Evolutionary conservation across 345 rosid species (phyloP).

Genomic region (Aquilaria sinensis): DNA sequence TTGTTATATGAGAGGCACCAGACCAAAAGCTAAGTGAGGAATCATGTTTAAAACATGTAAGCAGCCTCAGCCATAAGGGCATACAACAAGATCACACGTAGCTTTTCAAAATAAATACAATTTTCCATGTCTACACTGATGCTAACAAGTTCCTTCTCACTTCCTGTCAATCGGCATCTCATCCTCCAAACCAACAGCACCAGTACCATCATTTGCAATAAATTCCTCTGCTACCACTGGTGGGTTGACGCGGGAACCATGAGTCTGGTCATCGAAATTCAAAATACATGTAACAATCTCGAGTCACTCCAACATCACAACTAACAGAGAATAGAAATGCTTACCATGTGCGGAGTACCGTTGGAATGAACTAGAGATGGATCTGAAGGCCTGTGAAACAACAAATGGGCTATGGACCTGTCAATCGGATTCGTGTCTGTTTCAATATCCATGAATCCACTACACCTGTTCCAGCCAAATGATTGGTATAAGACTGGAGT

Average conservation of each 20-base stretch:
- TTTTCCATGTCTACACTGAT: neutral
- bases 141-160: neutral
- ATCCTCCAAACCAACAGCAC: neutral
- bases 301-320: conserved; percentile 1
- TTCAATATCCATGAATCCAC: conserved; percentile 65
- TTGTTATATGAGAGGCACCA: neutral
- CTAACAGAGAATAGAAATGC: neutral
- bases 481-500: neutral
- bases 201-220: conserved; percentile 22
- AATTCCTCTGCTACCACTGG: conserved; percentile 32
- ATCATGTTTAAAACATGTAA: neutral
- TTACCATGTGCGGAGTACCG: conserved; percentile 42
- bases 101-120: conserved; percentile 6
- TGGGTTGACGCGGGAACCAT: conserved; percentile 36
- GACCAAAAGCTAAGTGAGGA: neutral
- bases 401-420: conserved; percentile 83
- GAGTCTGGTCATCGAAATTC: conserved; percentile 31
- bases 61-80: neutral
- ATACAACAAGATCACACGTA: conserved; percentile 1
- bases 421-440: conserved; percentile 93
- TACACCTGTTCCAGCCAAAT: conserved; percentile 39
- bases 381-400: conserved; percentile 85
- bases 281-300: neutral
- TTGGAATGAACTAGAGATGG: conserved; percentile 34
- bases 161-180: neutral